phyloP scores from a whole-genome alignment of 768 basidiomycete species.

The Sutorius australiensis region DNA sequence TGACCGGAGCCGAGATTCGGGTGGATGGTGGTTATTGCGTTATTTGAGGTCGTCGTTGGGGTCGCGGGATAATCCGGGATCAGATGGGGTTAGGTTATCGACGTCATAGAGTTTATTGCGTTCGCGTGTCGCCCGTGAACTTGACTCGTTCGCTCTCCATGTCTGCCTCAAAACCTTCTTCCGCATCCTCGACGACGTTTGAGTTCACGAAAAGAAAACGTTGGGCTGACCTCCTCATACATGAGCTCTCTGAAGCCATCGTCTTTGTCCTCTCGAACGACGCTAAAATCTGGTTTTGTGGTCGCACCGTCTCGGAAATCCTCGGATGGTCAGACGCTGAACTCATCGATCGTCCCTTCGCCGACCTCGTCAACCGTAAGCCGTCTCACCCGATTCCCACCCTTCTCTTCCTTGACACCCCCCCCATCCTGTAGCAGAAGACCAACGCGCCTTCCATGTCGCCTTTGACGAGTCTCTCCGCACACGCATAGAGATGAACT shows the following conservation, averaged over 20 bases:
- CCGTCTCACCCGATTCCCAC: constrained; percentile 13
- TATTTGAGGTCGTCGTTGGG: constrained; percentile 35
- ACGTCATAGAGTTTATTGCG: constrained; percentile 24
- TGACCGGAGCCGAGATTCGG: constrained; percentile 81
- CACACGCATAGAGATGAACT: constrained; percentile 47
- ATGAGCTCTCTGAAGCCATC: constrained; percentile 72
- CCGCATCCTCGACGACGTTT: constrained; percentile 37
- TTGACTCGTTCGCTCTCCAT: constrained; percentile 4
- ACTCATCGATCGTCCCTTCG: constrained; percentile 62
- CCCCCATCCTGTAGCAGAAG: constrained; percentile 45
- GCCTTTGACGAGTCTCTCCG: constrained; percentile 56
- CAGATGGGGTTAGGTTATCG: constrained; percentile 8
- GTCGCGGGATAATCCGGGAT: constrained; percentile 11
- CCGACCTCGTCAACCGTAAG: constrained; percentile 61
- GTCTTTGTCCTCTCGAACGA: constrained; percentile 62
- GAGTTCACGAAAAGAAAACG: constrained; percentile 87
- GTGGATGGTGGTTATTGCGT: constrained; percentile 89
- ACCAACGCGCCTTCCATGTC: constrained; percentile 42
- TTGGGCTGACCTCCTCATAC: constrained; percentile 78
- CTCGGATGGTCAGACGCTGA: constrained; percentile 77
- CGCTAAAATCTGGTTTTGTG: constrained; percentile 66
- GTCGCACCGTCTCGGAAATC: constrained; percentile 61
- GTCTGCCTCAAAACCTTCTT: constrained; percentile 13
- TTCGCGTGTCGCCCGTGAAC: no score
- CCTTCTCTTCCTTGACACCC: background rate